Evolutionary conservation across 805 yeast species (phyloP).

Genomic region (Myxozyma mucilagina): DNA sequence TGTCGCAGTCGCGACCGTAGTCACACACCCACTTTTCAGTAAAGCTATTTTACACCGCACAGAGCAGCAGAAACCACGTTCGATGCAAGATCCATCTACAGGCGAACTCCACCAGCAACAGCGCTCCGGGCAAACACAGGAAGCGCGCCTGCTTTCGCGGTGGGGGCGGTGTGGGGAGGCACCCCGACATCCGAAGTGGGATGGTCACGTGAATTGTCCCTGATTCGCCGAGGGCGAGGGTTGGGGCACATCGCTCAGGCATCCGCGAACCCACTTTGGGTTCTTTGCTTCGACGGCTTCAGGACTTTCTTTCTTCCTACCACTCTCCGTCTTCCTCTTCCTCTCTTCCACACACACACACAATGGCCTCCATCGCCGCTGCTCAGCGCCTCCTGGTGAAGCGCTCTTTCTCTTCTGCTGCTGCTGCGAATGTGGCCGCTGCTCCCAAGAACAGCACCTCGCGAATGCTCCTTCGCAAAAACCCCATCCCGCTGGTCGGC

Average conservation of each 20-base stretch:
- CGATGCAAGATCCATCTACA: too few relatives aligned
- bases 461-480: slow-evolving; percentile 22
- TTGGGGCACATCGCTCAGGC: not conserved
- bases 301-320: not conserved
- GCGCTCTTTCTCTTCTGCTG: slow-evolving; percentile 25
- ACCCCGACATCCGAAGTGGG: slow-evolving; percentile 8
- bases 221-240: slow-evolving; percentile 8
- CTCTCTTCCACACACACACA: not conserved
- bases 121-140: too few relatives aligned
- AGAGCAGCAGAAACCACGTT: too few relatives aligned
- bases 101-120: too few relatives aligned
- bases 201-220: slow-evolving; percentile 9
- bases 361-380: slow-evolving; percentile 24
- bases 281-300: too few relatives aligned
- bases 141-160: not conserved
- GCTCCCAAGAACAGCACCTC: slow-evolving; percentile 12
- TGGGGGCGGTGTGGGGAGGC: slow-evolving; percentile 3
- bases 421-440: slow-evolving; percentile 10
- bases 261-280: not conserved
- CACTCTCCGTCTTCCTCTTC: slow-evolving; percentile 2
- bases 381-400: slow-evolving; percentile 30
- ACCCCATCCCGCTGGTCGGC: slow-evolving; percentile 32
- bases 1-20: too few relatives aligned
- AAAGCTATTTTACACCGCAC: too few relatives aligned
- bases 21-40: too few relatives aligned